Percentiles rank a stretch among this genome's conserved stretches.
phyloP scores from a whole-genome alignment of 1,284 basidiomycete genomes.

The Ustilago trichophora region DNA sequence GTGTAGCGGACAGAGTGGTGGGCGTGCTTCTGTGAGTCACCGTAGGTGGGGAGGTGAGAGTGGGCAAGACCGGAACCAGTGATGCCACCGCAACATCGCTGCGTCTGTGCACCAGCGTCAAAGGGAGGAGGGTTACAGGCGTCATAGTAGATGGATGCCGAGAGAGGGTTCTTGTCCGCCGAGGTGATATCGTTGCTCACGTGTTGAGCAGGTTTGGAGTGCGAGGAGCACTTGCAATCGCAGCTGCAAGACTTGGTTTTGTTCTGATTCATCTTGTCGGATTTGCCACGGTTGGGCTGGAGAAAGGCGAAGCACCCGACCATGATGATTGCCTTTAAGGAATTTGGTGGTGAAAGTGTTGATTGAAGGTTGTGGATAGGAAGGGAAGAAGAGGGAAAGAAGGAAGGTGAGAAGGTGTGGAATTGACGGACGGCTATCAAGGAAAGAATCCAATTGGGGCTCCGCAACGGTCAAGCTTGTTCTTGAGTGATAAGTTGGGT shows the following conservation, averaged over 20 bases:
- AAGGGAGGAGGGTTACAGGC: constrained; percentile 43
- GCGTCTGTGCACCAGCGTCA: constrained; percentile 2
- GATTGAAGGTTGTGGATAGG: no score
- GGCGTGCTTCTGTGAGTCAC: constrained; percentile 18
- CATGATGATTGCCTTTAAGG: no score
- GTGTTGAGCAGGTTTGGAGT: not conserved
- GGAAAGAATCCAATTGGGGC: no score
- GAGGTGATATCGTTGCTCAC: not conserved
- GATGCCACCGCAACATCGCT: constrained; percentile 35
- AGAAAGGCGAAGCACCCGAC: constrained; percentile 37
- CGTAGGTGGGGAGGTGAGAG: constrained; percentile 30
- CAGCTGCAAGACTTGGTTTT: constrained; percentile 11
- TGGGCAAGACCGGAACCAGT: constrained; percentile 3
- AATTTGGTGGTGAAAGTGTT: no score
- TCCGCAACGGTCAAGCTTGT: no score
- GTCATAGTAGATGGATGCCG: constrained; percentile 39
- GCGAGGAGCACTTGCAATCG: constrained; percentile 14
- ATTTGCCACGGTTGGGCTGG: constrained; percentile 22
- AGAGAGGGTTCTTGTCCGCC: constrained; percentile 25
- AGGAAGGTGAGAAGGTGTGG: no score
- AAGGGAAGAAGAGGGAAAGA: no score
- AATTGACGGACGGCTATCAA: no score
- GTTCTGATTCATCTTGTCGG: constrained; percentile 5
- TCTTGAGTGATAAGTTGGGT: no score
- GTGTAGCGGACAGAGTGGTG: constrained; percentile 16